Evolutionary conservation across 2,329 filamentous ascomycete species (phyloP).

Genomic region (Didymella pomorum): DNA sequence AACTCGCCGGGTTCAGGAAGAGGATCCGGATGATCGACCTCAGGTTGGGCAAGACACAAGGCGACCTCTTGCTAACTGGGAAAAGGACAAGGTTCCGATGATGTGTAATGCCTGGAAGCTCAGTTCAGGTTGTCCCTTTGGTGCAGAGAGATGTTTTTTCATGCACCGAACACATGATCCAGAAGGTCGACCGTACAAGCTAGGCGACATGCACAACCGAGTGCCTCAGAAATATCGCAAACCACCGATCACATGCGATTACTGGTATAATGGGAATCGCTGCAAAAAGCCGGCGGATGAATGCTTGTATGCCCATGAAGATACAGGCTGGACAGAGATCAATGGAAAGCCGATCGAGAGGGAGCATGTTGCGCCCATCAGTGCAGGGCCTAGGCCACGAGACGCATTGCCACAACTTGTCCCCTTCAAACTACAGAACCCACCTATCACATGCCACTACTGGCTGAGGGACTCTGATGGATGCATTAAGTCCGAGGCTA

Average conservation of each 20-base stretch:
- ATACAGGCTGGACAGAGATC: constrained; percentile 36
- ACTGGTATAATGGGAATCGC: constrained; percentile 31
- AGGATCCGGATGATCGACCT: constrained; percentile 15
- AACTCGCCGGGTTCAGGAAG: constrained; percentile 25
- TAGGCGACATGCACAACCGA: constrained; percentile 26
- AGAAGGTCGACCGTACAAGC: constrained; percentile 25
- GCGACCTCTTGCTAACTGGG: constrained; percentile 30
- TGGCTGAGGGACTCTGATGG: constrained; percentile 27
- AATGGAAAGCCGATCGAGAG: neutral
- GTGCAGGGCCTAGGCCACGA: neutral
- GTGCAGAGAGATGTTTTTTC: constrained; percentile 33
- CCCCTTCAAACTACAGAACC: constrained; percentile 20
- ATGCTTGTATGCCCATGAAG: constrained; percentile 40
- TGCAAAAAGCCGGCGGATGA: constrained; percentile 33
- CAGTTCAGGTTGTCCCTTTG: constrained; percentile 31
- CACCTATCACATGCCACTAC: constrained; percentile 31
- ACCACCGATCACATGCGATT: constrained; percentile 41
- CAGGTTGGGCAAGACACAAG: neutral
- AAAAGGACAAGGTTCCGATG: constrained; percentile 39
- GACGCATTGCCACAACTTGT: neutral
- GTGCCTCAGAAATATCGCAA: constrained; percentile 39
- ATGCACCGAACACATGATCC: constrained; percentile 38
- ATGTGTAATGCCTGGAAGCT: constrained; percentile 42
- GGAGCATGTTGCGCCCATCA: neutral
- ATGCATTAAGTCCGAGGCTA: constrained; percentile 24